Percentiles rank a stretch among this genome's conserved stretches.
phyloP scores from a whole-genome alignment of 805 yeast species.

The Naumovozyma dairenensis region DNA sequence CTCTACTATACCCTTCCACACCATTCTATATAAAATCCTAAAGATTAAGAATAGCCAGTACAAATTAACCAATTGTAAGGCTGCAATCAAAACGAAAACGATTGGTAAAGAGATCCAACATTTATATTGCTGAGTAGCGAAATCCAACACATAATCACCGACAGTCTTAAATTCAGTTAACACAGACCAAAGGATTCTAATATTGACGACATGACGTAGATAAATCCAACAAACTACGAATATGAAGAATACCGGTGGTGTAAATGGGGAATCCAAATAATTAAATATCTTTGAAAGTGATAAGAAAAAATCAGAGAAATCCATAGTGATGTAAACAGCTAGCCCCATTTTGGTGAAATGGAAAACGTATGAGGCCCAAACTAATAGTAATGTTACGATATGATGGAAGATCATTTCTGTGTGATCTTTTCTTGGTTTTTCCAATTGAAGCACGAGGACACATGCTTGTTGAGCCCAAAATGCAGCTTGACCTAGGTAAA shows the following conservation, averaged over 20 bases:
- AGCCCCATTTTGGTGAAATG: conserved; percentile 94
- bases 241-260: conserved; percentile 24
- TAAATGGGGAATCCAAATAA: conserved; percentile 51
- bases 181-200: conserved; percentile 67
- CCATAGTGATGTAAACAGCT: conserved; percentile 87
- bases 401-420: conserved; percentile 82
- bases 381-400: conserved; percentile 73
- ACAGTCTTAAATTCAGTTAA: conserved; percentile 72
- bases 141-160: conserved; percentile 68
- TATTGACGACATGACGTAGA: conserved; percentile 69
- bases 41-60: conserved; percentile 78
- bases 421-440: conserved; percentile 84
- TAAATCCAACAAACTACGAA: conserved; percentile 71
- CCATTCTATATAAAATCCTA: conserved; percentile 56
- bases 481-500: conserved; percentile 81
- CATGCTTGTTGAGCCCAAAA: conserved; percentile 91
- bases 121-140: conserved; percentile 80
- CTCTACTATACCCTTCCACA: conserved; percentile 42
- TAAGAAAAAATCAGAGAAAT: conserved; percentile 75
- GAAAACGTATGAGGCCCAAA: conserved; percentile 74
- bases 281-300: conserved; percentile 70
- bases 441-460: conserved; percentile 65
- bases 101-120: conserved; percentile 87
- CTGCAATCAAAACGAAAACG: conserved; percentile 61
- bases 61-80: conserved; percentile 67